Percentiles rank a stretch among this genome's conserved stretches.
Conservation (phyloP, 2,329 filamentous ascomycete species). For the Sordariomycetes sp. region DNA sequence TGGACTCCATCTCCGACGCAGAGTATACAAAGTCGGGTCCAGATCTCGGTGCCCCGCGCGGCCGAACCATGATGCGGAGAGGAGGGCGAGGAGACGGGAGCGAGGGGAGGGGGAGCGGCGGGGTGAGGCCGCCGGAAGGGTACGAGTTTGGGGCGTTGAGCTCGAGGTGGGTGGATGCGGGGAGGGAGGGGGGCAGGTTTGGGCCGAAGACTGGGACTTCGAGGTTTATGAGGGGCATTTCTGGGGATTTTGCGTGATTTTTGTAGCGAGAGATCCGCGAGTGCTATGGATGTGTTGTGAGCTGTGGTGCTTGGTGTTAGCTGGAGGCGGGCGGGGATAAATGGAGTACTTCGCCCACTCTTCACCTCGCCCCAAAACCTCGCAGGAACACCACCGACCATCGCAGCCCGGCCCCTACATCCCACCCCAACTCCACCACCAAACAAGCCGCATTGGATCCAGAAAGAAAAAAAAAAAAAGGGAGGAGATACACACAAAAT, state of each 20-base stretch:
- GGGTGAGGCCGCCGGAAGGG: slow-evolving; percentile 35
- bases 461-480: neutral
- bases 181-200: slow-evolving; percentile 18
- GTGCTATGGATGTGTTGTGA: too few species aligned
- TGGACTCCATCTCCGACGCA: slow-evolving; percentile 21
- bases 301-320: too few species aligned
- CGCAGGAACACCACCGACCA: too few species aligned
- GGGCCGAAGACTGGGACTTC: slow-evolving; percentile 44
- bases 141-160: slow-evolving; percentile 40
- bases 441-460: too few species aligned
- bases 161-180: slow-evolving; percentile 37
- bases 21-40: slow-evolving; percentile 6
- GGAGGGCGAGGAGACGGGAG: slow-evolving; percentile 15
- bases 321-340: too few species aligned
- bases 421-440: too few species aligned
- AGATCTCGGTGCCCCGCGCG: slow-evolving; percentile 16
- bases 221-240: slow-evolving; percentile 13
- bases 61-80: slow-evolving; percentile 42
- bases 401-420: too few species aligned
- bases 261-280: too few species aligned
- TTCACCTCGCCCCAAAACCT: too few species aligned
- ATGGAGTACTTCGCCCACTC: too few species aligned
- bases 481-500: neutral
- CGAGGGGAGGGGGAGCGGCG: slow-evolving; percentile 14
- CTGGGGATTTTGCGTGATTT: neutral